phyloP scores from a whole-genome alignment of 805 yeast genomes.

The Candida pseudoglaebosa region DNA sequence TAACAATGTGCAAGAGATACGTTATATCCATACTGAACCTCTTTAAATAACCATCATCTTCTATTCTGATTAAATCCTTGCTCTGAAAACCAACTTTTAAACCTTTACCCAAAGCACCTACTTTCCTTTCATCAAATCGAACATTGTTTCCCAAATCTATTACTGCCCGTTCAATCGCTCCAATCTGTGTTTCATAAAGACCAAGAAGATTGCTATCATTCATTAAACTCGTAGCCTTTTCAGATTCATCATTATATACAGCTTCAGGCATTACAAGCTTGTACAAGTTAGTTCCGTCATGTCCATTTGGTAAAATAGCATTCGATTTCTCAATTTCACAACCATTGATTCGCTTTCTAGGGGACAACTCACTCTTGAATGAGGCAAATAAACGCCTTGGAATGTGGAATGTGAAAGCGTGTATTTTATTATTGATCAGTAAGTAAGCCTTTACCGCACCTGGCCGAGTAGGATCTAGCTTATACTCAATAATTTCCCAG shows the following conservation, averaged over 20 bases:
- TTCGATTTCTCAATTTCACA: slow-evolving; percentile 56
- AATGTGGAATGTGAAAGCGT: slow-evolving; percentile 65
- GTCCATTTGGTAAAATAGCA: slow-evolving; percentile 70
- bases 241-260: slow-evolving; percentile 50
- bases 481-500: slow-evolving; percentile 84
- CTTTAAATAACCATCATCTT: slow-evolving; percentile 50
- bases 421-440: slow-evolving; percentile 66
- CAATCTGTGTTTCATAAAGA: slow-evolving; percentile 72
- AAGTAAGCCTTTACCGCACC: slow-evolving; percentile 80
- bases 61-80: slow-evolving; percentile 48
- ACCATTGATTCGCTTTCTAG: slow-evolving; percentile 37
- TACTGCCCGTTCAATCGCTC: slow-evolving; percentile 66
- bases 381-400: slow-evolving; percentile 73
- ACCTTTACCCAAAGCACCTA: slow-evolving; percentile 86
- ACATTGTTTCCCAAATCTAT: slow-evolving; percentile 76
- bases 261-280: slow-evolving; percentile 67
- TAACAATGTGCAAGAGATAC: slow-evolving; percentile 63
- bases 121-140: slow-evolving; percentile 59
- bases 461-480: slow-evolving; percentile 47
- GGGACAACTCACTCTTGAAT: slow-evolving; percentile 48
- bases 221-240: slow-evolving; percentile 58
- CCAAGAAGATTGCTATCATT: slow-evolving; percentile 60
- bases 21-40: slow-evolving; percentile 54
- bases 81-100: slow-evolving; percentile 78
- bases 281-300: slow-evolving; percentile 49